These are phyloP conservation scores for Paraconiothyrium sp. DNA, from an alignment of 2,329 filamentous ascomycete genomes.

Conservation along the genomic window DNA sequence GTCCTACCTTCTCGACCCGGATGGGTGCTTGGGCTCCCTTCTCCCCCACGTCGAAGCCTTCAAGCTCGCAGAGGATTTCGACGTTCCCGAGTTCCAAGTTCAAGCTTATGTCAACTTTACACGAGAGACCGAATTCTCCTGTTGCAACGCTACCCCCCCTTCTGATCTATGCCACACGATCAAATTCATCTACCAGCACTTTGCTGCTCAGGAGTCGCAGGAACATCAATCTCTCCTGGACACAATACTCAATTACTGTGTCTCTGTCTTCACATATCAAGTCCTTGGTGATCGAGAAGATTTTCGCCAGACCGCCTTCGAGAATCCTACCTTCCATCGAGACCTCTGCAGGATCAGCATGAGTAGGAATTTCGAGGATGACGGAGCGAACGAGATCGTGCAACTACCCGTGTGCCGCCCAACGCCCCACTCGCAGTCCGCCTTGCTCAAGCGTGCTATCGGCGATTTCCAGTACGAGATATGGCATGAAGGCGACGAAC, in stretches of 20 bases:
- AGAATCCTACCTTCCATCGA: conserved; percentile 51
- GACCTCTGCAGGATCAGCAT: conserved; percentile 52
- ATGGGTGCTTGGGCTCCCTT: conserved; percentile 38
- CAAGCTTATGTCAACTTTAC: conserved; percentile 53
- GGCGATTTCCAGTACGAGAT: conserved; percentile 29
- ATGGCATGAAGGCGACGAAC: conserved; percentile 16
- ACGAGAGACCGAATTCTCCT: conserved; percentile 51
- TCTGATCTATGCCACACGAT: conserved; percentile 53
- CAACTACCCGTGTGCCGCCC: conserved; percentile 20
- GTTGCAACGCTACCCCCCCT: conserved; percentile 49
- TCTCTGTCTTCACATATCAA: conserved; percentile 51
- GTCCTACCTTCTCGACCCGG: conserved; percentile 44
- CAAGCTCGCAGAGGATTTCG: conserved; percentile 53
- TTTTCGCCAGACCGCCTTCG: conserved; percentile 50
- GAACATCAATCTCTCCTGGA: conserved; percentile 45
- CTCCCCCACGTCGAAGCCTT: conserved; percentile 54
- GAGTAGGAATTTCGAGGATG: conserved; percentile 51
- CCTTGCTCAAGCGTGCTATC: conserved; percentile 23
- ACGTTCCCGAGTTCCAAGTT: conserved; percentile 50
- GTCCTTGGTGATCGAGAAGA: conserved; percentile 44
- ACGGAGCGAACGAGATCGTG: conserved; percentile 34
- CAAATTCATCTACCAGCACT: conserved; percentile 45
- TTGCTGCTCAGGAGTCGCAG: conserved; percentile 31
- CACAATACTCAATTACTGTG: conserved; percentile 55
- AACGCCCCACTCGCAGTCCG: conserved; percentile 19